Conservation (phyloP, 2,329 filamentous ascomycete genomes). For the Aspergillus pseudotamarii region DNA sequence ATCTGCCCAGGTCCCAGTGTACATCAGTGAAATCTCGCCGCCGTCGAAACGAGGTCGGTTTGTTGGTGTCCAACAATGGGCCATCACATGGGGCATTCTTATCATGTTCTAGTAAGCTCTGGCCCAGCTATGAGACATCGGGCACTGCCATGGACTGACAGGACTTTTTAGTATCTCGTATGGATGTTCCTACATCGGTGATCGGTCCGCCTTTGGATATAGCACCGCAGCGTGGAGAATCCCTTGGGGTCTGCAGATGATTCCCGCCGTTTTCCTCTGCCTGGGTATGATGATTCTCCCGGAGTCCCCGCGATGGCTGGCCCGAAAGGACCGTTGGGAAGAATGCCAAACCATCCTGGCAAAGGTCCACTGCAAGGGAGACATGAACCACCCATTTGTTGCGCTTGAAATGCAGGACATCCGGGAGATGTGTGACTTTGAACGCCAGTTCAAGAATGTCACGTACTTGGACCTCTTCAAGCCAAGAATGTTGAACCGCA, state of each 20-base stretch:
- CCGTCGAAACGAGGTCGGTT: constrained; percentile 62
- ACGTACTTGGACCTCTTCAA: constrained; percentile 72
- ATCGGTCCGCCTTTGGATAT: constrained; percentile 32
- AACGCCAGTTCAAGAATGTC: constrained; percentile 69
- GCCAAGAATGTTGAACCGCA: constrained; percentile 74
- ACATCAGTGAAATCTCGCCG: constrained; percentile 67
- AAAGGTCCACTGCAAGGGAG: constrained; percentile 66
- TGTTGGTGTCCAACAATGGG: constrained; percentile 74
- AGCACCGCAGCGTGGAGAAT: constrained; percentile 61
- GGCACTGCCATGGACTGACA: not conserved
- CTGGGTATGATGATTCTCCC: constrained; percentile 56
- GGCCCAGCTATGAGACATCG: not conserved
- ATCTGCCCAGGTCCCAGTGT: constrained; percentile 71
- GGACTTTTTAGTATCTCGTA: constrained; percentile 51
- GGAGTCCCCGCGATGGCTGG: constrained; percentile 66
- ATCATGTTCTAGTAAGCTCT: constrained; percentile 65
- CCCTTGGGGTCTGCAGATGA: constrained; percentile 66
- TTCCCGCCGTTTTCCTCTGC: constrained; percentile 62
- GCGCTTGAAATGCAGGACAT: constrained; percentile 71
- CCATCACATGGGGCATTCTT: constrained; percentile 71
- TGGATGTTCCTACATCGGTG: constrained; percentile 64
- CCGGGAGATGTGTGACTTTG: constrained; percentile 71
- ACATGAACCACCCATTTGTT: constrained; percentile 67
- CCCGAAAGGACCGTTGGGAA: constrained; percentile 63
- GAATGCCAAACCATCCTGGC: constrained; percentile 54